Conservation (phyloP, 1,284 basidiomycete genomes). For the Ceratobasidium sp. region DNA sequence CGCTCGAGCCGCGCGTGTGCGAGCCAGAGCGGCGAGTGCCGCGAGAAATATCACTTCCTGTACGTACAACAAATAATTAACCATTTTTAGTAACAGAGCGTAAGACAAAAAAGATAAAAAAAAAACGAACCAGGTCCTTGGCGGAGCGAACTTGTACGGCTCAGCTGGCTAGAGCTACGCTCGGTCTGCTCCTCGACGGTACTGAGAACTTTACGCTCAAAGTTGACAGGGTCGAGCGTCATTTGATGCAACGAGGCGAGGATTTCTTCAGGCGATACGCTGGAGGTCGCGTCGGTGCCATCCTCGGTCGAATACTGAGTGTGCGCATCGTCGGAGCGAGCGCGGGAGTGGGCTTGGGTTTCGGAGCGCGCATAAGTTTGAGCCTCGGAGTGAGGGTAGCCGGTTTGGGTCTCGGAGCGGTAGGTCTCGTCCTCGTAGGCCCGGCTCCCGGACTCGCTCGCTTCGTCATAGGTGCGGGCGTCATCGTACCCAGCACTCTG, state of each 20-base stretch:
- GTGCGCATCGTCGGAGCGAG: constrained; percentile 33
- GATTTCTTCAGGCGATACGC: constrained; percentile 48
- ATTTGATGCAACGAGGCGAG: constrained; percentile 45
- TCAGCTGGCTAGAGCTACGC: constrained; percentile 61
- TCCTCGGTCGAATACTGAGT: constrained; percentile 39
- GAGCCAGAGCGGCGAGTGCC: constrained; percentile 26
- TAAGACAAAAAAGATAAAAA: not conserved
- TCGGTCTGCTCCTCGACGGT: constrained; percentile 74
- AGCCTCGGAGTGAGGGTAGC: constrained; percentile 20
- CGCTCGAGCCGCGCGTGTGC: constrained; percentile 32
- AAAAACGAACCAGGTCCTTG: not conserved
- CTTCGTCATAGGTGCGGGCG: constrained; percentile 35
- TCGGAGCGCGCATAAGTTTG: constrained; percentile 26
- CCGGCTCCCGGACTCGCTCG: constrained; percentile 28
- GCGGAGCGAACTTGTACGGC: constrained; percentile 10
- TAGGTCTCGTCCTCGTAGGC: not conserved
- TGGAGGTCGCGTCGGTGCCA: constrained; percentile 17
- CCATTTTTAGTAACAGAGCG: not conserved
- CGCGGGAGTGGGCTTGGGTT: not conserved
- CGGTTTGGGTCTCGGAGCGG: constrained; percentile 16
- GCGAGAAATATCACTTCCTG: constrained; percentile 33
- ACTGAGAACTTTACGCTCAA: constrained; percentile 66
- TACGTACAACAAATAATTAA: not conserved
- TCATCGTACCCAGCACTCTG: constrained; percentile 33
- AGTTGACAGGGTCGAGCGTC: constrained; percentile 57